Base-by-base conservation (phyloP, 192 early-diverging fungal species). In the Backusella luteola region DNA sequence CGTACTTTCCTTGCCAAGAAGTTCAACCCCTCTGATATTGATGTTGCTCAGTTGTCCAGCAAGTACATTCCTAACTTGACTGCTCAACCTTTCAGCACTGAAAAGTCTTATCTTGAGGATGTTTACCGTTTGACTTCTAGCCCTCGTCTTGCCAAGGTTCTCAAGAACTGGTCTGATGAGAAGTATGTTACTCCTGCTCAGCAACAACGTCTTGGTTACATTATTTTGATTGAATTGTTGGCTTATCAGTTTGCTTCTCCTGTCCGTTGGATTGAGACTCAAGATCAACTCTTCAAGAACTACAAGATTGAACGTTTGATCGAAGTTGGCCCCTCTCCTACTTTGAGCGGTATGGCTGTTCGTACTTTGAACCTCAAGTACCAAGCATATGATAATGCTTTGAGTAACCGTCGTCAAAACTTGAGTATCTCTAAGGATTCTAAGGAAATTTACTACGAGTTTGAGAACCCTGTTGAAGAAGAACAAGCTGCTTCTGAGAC, bases 301-400 rank as follows among this genome's bases (percentile, higher is more conserved):
- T 94, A 89, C 81, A 85, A 93, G 49, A 91, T 98, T 73, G 93
- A 94, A 78, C 90, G 94, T 41, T 56, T 98, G 49, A 92, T 98
- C 67, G 97, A 98, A 80, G 88, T 97, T 34, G 97, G 97, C 34
- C 94, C 97, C 29, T 86, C 83, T 79, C 95, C 95, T 26, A 95
- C 95, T 63, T 89, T 98, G 42, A 91, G 89, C 83, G 95, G 96
- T 71, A 98, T 98, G 97, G 96, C 96, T 41, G 86, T 87, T 69
- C 92, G 96, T 77, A 98, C 97, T 1, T 87, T 98, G 67, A 96
- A 96, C 89, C 90, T 96, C 89, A 98, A 98, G 89, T 98, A 97
- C 77, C 94, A 96, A 85, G 94, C 94, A 3, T 96, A 97, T 73
- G 97, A 98, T 79, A 94, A 96, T 76, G 97, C 97, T 34, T 89